Evolutionary conservation across 2,329 filamentous ascomycete genomes (phyloP).

Genomic region (Paracoccidioides lutzii): DNA sequence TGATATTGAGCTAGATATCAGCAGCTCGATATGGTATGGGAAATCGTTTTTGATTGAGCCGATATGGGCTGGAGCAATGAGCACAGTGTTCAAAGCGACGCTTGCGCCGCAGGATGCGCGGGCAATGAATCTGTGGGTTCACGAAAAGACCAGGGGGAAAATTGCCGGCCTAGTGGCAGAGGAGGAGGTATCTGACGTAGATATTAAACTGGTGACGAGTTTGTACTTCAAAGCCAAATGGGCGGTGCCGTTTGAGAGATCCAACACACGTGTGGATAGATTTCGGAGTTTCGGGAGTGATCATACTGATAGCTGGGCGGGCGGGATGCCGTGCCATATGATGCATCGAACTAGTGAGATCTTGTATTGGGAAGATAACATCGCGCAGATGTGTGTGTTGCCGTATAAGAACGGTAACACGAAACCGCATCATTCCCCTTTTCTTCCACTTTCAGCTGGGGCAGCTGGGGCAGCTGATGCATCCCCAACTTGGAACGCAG

Average conservation of each 20-base stretch:
- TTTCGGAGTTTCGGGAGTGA: not conserved
- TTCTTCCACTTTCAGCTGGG: not conserved
- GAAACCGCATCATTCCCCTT: not conserved
- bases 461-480: not conserved
- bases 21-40: slow-evolving; percentile 3
- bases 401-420: slow-evolving; percentile 1
- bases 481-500: slow-evolving; percentile 4
- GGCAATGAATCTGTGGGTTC: slow-evolving; percentile 4
- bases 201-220: slow-evolving; percentile 3
- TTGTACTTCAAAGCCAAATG: slow-evolving; percentile 6
- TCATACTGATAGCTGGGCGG: too few species aligned
- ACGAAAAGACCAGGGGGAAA: not conserved
- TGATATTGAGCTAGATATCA: slow-evolving; percentile 1
- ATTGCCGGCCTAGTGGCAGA: not conserved
- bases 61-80: slow-evolving; percentile 1
- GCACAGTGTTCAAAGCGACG: not conserved
- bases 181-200: not conserved
- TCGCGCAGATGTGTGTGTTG: slow-evolving; percentile 5
- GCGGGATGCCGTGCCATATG: not conserved
- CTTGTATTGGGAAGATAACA: slow-evolving; percentile 1
- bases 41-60: not conserved
- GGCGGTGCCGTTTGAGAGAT: slow-evolving; percentile 1
- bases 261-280: not conserved
- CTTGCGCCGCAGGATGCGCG: not conserved
- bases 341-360: slow-evolving; percentile 3